These are phyloP conservation scores for Ogataea corticis DNA, from an alignment of 805 yeast genomes.

Conservation along the genomic window DNA sequence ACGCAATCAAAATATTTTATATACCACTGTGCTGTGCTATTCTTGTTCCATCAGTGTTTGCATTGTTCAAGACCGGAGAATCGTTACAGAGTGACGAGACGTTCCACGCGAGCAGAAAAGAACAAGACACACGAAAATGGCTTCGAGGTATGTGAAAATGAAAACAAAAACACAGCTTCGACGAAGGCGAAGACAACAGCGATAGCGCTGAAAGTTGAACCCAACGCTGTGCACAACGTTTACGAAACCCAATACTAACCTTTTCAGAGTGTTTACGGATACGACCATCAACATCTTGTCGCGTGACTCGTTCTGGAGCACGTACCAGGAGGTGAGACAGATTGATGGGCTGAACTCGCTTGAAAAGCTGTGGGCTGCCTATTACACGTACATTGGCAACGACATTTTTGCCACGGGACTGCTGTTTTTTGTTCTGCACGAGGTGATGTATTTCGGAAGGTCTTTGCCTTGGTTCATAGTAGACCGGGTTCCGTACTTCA, in stretches of 20 bases:
- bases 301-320: constrained; percentile 24
- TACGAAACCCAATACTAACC: too few relatives aligned
- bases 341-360: constrained; percentile 42
- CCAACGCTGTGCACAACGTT: too few relatives aligned
- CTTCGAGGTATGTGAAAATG: background rate
- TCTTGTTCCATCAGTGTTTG: background rate
- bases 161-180: background rate
- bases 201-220: too few relatives aligned
- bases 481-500: constrained; percentile 83
- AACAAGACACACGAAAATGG: background rate
- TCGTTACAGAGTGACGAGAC: background rate
- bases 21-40: background rate
- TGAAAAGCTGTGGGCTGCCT: constrained; percentile 86
- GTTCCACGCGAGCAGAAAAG: background rate
- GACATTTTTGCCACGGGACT: constrained; percentile 92
- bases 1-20: background rate
- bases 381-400: constrained; percentile 81
- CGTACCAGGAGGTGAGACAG: constrained; percentile 28
- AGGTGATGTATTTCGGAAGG: constrained; percentile 86
- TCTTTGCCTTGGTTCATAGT: constrained; percentile 90
- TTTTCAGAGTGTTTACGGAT: constrained; percentile 29
- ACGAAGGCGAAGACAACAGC: too few relatives aligned
- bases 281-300: constrained; percentile 23
- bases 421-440: constrained; percentile 80
- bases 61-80: too few relatives aligned